Conservation (phyloP, 352 stramenopile species). For the Phytophthora ohioensis region DNA sequence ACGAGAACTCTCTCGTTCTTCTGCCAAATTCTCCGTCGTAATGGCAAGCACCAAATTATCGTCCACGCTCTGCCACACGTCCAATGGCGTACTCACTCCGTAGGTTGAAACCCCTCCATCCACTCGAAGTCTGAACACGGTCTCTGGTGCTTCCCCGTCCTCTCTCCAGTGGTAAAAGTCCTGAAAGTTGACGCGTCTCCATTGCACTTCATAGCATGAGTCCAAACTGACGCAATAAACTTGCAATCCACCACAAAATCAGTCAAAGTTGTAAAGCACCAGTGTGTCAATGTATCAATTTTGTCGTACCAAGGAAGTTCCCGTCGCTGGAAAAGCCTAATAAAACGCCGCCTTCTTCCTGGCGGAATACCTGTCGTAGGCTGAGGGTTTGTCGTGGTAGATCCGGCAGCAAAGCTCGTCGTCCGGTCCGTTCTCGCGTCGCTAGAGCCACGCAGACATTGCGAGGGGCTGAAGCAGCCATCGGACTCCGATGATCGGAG, state of each 20-base stretch:
- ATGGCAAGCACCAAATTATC: conserved; percentile 57
- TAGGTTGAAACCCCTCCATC: conserved; percentile 19
- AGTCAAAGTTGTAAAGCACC: no score
- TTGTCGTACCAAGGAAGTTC: conserved; percentile 53
- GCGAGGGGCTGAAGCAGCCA: not conserved
- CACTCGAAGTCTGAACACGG: conserved; percentile 32
- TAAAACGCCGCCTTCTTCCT: conserved; percentile 57
- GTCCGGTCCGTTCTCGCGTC: conserved; percentile 20
- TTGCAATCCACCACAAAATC: conserved; percentile 8
- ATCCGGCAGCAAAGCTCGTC: not conserved
- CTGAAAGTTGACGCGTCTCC: conserved; percentile 45
- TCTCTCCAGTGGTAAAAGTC: conserved; percentile 21
- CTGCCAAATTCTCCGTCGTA: conserved; percentile 30
- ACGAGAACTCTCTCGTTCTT: conserved; percentile 36
- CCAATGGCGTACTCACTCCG: conserved; percentile 40
- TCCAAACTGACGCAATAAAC: conserved; percentile 63
- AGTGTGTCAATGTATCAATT: conserved; percentile 4
- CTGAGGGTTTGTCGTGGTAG: conserved; percentile 22
- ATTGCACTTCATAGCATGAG: conserved; percentile 54
- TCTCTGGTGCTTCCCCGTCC: conserved; percentile 16
- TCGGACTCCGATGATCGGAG: no score
- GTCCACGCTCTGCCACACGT: conserved; percentile 71
- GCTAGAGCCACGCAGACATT: conserved; percentile 19
- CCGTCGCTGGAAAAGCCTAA: conserved; percentile 79
- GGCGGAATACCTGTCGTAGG: conserved; percentile 47